Evolutionary conservation across 768 basidiomycete genomes (phyloP).

Genomic region (Chalciporus chontae): DNA sequence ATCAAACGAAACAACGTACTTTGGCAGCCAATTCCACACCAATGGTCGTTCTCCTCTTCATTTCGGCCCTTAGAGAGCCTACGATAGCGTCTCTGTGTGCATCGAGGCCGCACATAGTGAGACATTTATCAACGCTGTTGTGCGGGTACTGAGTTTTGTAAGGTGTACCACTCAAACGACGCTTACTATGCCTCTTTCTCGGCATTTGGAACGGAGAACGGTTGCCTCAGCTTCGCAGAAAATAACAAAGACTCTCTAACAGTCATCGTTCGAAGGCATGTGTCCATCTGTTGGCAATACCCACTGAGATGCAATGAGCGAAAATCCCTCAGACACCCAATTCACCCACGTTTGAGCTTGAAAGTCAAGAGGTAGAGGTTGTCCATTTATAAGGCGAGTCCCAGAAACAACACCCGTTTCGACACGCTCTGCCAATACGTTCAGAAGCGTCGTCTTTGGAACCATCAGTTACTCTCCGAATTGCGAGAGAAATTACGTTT

Average conservation of each 20-base stretch:
- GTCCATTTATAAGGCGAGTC: slow-evolving; percentile 44
- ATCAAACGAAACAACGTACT: slow-evolving; percentile 16
- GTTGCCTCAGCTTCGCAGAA: slow-evolving; percentile 79
- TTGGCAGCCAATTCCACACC: slow-evolving; percentile 87
- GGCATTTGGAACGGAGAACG: slow-evolving; percentile 51
- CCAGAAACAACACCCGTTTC: slow-evolving; percentile 38
- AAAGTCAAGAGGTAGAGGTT: slow-evolving; percentile 44
- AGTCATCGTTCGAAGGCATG: slow-evolving; percentile 69
- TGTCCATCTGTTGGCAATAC: slow-evolving; percentile 86
- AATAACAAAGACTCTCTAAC: slow-evolving; percentile 78
- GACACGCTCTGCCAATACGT: slow-evolving; percentile 43
- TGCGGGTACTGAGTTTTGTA: too few relatives aligned
- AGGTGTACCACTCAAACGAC: too few relatives aligned
- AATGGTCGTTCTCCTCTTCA: slow-evolving; percentile 80
- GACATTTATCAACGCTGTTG: too few relatives aligned
- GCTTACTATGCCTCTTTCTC: slow-evolving; percentile 54
- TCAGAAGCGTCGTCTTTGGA: slow-evolving; percentile 45
- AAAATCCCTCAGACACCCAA: too few relatives aligned
- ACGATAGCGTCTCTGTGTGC: slow-evolving; percentile 53
- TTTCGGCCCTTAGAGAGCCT: slow-evolving; percentile 64
- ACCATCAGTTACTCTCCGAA: neutral
- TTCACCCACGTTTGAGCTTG: slow-evolving; percentile 47
- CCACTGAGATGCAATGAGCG: slow-evolving; percentile 31
- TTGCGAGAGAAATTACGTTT: slow-evolving; percentile 26
- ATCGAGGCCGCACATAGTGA: too few relatives aligned